These are phyloP conservation scores for Babesia sp. DNA, from an alignment of 169 alveolate species.

Conservation along the genomic window DNA sequence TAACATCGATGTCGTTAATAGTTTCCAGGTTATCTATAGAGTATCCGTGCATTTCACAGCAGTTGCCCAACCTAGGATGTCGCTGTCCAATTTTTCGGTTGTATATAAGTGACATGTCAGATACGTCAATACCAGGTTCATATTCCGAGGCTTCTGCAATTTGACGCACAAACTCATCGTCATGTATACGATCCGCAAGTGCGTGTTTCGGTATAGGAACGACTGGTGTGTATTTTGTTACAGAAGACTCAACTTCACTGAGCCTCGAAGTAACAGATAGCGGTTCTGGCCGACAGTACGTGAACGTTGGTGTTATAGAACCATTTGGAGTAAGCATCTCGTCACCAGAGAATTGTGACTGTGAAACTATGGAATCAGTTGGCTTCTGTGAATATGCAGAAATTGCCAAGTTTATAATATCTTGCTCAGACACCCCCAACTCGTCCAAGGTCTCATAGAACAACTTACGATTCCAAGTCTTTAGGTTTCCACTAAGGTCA, in stretches of 20 bases:
- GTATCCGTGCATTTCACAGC: constrained; percentile 65
- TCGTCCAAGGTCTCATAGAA: constrained; percentile 71
- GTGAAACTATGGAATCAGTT: background rate
- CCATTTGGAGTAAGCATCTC: background rate
- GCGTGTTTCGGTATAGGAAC: background rate
- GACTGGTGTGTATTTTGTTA: background rate
- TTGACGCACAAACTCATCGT: background rate
- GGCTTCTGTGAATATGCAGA: background rate
- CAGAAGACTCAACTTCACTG: background rate
- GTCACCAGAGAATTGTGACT: background rate
- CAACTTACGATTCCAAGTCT: constrained; percentile 75
- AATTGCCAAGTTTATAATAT: constrained; percentile 41
- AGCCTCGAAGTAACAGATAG: background rate
- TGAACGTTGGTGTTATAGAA: background rate
- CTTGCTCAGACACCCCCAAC: constrained; percentile 75
- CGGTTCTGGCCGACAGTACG: background rate
- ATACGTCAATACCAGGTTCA: background rate
- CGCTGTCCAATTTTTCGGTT: constrained; percentile 49
- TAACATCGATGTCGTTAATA: constrained; percentile 34
- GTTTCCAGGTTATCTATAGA: constrained; percentile 5
- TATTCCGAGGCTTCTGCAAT: background rate
- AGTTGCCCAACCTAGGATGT: constrained; percentile 49
- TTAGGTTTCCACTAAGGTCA: constrained; percentile 72
- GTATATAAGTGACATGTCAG: constrained; percentile 5
- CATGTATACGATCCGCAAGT: background rate